Conservation (phyloP, 495 filamentous ascomycete species). For the Neohortaea acidophila region DNA sequence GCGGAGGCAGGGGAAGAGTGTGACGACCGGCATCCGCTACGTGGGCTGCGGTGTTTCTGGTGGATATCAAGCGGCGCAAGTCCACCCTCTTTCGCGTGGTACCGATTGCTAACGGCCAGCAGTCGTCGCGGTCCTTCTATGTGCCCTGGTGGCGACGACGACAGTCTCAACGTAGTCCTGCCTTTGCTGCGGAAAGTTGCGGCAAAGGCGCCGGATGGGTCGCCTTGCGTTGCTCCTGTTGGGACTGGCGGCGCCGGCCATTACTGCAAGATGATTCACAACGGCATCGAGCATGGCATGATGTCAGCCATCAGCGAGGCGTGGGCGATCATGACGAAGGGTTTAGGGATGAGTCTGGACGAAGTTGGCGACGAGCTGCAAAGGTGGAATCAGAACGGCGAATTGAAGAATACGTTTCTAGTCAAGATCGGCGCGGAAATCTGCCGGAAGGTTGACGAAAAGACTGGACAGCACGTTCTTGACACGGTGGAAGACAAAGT, state of each 20-base stretch:
- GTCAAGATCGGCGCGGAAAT: conserved; percentile 50
- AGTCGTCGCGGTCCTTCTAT: conserved; percentile 44
- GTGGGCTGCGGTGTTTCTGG: conserved; percentile 56
- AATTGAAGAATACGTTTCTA: conserved; percentile 43
- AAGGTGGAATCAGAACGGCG: conserved; percentile 44
- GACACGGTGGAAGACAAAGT: conserved; percentile 59
- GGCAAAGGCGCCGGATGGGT: conserved; percentile 42
- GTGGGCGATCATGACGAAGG: conserved; percentile 47
- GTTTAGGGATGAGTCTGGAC: conserved; percentile 44
- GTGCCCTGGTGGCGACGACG: conserved; percentile 47
- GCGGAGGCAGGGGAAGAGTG: conserved; percentile 42
- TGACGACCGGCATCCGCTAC: conserved; percentile 37
- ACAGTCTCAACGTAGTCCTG: conserved; percentile 43
- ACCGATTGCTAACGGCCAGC: neutral
- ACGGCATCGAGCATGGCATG: conserved; percentile 64
- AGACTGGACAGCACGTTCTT: conserved; percentile 36
- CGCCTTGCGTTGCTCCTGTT: conserved; percentile 45
- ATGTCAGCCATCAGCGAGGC: conserved; percentile 42
- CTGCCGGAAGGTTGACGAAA: conserved; percentile 33
- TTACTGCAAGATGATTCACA: conserved; percentile 68
- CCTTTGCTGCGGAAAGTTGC: conserved; percentile 47
- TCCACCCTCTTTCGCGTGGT: neutral
- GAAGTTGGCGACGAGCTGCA: conserved; percentile 47
- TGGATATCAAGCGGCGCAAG: conserved; percentile 48
- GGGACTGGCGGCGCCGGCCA: conserved; percentile 52